A percentile compares a stretch with the other conserved stretches of the same genome.
Conservation (phyloP, 1,284 basidiomycete genomes). For the Sporisorium reilianum region DNA sequence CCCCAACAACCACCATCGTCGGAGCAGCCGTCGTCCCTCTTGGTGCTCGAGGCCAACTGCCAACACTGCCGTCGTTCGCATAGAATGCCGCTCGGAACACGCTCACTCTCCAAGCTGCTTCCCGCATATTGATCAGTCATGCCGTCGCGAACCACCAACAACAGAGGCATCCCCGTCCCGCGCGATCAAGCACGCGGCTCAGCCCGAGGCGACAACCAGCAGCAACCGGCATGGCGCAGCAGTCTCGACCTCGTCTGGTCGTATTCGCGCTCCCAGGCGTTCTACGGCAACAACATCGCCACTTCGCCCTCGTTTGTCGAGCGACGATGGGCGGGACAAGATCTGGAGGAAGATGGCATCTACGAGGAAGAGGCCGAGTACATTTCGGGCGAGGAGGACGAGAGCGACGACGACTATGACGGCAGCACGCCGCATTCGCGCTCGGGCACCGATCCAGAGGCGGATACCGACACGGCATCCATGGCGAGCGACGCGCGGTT, state of each 20-base stretch:
- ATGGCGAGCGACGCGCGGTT: slow-evolving; percentile 38
- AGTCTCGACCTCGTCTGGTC: slow-evolving; percentile 66
- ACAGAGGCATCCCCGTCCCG: slow-evolving; percentile 36
- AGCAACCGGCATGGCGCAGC: slow-evolving; percentile 60
- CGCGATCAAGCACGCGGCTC: slow-evolving; percentile 32
- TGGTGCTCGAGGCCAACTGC: neutral
- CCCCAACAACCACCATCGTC: neutral
- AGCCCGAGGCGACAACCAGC: slow-evolving; percentile 22
- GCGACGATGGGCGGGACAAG: slow-evolving; percentile 62
- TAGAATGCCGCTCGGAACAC: slow-evolving; percentile 18
- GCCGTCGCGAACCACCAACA: slow-evolving; percentile 30
- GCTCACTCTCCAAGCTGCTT: neutral
- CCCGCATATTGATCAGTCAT: slow-evolving; percentile 7
- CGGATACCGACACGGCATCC: slow-evolving; percentile 38
- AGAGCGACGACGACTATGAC: slow-evolving; percentile 21
- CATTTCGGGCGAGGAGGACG: slow-evolving; percentile 30
- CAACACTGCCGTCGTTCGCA: neutral
- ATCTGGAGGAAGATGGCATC: slow-evolving; percentile 58
- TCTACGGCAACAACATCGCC: slow-evolving; percentile 68
- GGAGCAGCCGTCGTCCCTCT: neutral
- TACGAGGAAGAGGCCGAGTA: slow-evolving; percentile 57
- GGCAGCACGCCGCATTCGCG: slow-evolving; percentile 21
- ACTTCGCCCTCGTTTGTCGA: slow-evolving; percentile 67
- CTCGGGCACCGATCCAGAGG: slow-evolving; percentile 41
- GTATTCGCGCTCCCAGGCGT: slow-evolving; percentile 68